Conservation (phyloP, 176 grass and related monocot species). For the Aegilops speltoides region DNA sequence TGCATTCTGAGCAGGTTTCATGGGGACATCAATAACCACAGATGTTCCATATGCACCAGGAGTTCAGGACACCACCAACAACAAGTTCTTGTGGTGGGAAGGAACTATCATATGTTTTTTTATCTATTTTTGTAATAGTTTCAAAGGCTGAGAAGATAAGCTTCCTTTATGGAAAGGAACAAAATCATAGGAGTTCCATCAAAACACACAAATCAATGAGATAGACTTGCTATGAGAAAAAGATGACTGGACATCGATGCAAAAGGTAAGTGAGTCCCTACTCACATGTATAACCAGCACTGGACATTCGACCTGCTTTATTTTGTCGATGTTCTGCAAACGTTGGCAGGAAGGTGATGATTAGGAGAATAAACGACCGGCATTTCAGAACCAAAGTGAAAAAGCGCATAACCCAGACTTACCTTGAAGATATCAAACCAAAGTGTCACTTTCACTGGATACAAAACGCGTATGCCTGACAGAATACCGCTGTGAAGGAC, state of each 20-base stretch:
- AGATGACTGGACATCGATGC: neutral
- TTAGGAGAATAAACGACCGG: neutral
- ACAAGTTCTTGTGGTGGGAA: neutral
- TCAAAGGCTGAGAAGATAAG: neutral
- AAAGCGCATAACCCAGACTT: conserved; percentile 29
- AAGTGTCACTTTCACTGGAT: conserved; percentile 93
- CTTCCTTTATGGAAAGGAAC: neutral
- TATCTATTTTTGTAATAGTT: neutral
- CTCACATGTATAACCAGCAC: conserved; percentile 99
- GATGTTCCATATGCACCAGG: neutral
- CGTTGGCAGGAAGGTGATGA: neutral
- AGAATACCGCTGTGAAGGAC: conserved; percentile 97
- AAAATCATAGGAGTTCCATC: neutral
- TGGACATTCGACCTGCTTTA: conserved; percentile 88
- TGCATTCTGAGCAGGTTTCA: neutral
- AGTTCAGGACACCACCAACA: neutral
- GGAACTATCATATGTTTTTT: neutral
- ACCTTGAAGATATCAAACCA: conserved; percentile 99
- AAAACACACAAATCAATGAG: neutral
- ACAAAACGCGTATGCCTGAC: conserved; percentile 91
- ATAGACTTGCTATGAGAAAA: neutral
- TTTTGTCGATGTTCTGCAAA: conserved; percentile 97
- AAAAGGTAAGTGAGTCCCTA: neutral
- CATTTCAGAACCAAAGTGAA: neutral
- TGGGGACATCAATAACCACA: neutral